phyloP scores from a whole-genome alignment of 192 early-diverging fungal species.

The Dispira parvispora region DNA sequence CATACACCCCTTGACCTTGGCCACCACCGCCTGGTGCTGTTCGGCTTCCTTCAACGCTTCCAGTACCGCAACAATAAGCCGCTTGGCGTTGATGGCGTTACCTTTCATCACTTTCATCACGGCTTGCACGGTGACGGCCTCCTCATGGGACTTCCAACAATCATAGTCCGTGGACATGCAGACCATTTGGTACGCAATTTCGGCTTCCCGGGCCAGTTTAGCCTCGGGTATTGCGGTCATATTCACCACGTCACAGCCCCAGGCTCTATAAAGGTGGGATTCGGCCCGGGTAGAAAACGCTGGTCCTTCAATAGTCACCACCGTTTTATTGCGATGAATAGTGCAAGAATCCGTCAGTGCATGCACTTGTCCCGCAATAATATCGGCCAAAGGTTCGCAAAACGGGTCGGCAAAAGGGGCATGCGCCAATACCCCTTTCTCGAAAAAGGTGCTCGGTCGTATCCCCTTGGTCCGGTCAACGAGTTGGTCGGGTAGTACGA shows the following conservation, averaged over 20 bases:
- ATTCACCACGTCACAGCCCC: constrained; percentile 92
- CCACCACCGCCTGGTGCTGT: background rate
- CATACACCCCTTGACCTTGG: background rate
- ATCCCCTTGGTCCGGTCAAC: constrained; percentile 97
- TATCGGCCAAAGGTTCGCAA: constrained; percentile 46
- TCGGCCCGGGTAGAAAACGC: constrained; percentile 96
- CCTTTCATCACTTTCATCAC: constrained; percentile 77
- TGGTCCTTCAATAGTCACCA: constrained; percentile 97
- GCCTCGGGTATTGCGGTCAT: constrained; percentile 95
- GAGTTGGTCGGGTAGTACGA: constrained; percentile 86
- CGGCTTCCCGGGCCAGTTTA: constrained; percentile 93
- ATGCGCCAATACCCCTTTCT: constrained; percentile 77
- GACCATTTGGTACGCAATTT: constrained; percentile 96
- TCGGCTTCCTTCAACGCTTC: constrained; percentile 48
- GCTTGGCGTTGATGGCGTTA: constrained; percentile 72
- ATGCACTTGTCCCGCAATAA: constrained; percentile 43
- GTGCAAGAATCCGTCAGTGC: constrained; percentile 11
- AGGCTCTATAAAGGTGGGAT: constrained; percentile 86
- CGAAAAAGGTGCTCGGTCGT: constrained; percentile 87
- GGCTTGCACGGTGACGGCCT: constrained; percentile 67
- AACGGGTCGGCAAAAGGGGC: constrained; percentile 92
- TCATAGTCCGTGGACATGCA: constrained; percentile 99
- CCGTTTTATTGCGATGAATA: constrained; percentile 69
- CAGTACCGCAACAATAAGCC: constrained; percentile 55
- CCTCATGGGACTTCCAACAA: constrained; percentile 63